Evolutionary conservation across 1,284 basidiomycete species (phyloP), one percentile per base, ranked within the genome.

Genomic region (Pseudozyma pruni): DNA sequence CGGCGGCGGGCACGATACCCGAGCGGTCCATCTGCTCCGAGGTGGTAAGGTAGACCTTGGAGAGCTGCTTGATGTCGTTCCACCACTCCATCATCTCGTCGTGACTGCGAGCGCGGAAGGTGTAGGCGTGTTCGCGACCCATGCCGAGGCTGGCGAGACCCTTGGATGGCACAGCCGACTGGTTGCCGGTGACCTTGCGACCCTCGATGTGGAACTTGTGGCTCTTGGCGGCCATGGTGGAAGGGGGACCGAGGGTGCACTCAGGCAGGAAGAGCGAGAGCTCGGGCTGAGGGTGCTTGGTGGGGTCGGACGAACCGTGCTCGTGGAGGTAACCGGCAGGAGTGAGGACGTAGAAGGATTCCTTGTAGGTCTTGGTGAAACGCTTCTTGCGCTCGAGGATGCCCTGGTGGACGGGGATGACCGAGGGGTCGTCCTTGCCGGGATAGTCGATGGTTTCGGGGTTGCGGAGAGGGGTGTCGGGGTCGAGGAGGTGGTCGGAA

Each of bases 81-180:
- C 96, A 98, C 91, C 96, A 97, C 85, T 98, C 95, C 93, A 98
- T 94, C 92, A 98, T 93, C 81, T 97, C 95, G 74, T 98, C 94
- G 80, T 92, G 89, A 72, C 89, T 90, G 68, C 94, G 86, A 40
- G 91, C 88, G 48, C 94, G 88, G 87, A 98, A 98, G 42, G 90
- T 93, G 89, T 92, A 98, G 22, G 92, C 92, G 59, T 85, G 85
- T 56, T 86, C 86, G 67, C 83, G 83, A 56, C 83, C 81, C 60
- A 85, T 83, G 61, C 85, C 83, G 58, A 86, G 79, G 75, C 89
- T 87, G 61, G 87, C 84, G 57, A 86, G 78, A 41, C 86, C 83
- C 50, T 83, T 81, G 76, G 89, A 87, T 50, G 87, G 84, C 56
- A 86, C 78, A 37, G 86, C 83, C 89, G 90, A 13, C 86, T 88